Evolutionary conservation across 2,329 filamentous ascomycete genomes (phyloP).

Genomic region (Lasiodiplodia theobromae): DNA sequence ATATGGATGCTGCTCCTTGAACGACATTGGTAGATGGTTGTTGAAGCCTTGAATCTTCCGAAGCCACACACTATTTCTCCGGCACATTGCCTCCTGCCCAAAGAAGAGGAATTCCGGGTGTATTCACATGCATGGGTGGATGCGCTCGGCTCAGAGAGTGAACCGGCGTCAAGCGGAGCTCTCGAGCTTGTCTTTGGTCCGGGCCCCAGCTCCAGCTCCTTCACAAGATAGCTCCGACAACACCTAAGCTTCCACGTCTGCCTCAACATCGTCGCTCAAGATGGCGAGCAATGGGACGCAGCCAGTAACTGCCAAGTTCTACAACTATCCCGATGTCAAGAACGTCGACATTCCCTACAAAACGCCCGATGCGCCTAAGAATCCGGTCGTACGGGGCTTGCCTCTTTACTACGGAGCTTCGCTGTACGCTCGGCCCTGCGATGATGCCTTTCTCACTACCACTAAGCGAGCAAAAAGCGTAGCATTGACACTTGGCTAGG

Average conservation of each 20-base stretch:
- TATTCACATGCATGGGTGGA: neutral
- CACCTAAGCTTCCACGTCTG: neutral
- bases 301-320: constrained; percentile 16
- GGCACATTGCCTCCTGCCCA: neutral
- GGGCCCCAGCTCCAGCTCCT: constrained; percentile 9
- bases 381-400: constrained; percentile 73
- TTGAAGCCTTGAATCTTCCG: neutral
- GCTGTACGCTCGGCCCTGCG: constrained; percentile 57
- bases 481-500: constrained; percentile 49
- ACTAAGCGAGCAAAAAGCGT: neutral
- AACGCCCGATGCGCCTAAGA: constrained; percentile 54
- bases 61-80: too few relatives aligned
- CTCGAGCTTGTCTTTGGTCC: neutral
- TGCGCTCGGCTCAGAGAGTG: constrained; percentile 2
- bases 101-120: neutral
- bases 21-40: neutral
- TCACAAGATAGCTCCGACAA: neutral
- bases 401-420: constrained; percentile 67
- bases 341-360: constrained; percentile 44
- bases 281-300: constrained; percentile 7
- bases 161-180: neutral
- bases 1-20: neutral
- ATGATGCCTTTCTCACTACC: constrained; percentile 16
- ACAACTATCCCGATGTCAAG: constrained; percentile 46
- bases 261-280: neutral